These are phyloP conservation scores for Rutstroemia sp. DNA, from an alignment of 2,329 filamentous ascomycete species.

Conservation along the genomic window DNA sequence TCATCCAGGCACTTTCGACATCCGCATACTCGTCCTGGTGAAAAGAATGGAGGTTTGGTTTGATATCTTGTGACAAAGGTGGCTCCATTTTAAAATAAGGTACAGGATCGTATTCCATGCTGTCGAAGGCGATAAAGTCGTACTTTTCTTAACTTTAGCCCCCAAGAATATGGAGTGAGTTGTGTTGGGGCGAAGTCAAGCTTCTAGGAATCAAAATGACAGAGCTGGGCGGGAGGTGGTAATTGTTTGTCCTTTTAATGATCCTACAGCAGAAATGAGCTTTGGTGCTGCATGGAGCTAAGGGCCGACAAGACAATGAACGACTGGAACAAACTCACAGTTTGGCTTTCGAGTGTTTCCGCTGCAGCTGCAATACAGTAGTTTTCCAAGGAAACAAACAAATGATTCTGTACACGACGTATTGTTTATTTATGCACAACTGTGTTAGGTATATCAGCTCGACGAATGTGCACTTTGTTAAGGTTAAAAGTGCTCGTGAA, in stretches of 20 bases:
- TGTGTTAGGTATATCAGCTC: background rate
- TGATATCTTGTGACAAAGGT: constrained; percentile 10
- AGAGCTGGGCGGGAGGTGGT: constrained; percentile 1
- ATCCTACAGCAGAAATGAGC: constrained; percentile 3
- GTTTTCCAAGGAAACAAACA: background rate
- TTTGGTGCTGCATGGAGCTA: background rate
- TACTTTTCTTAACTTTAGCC: background rate
- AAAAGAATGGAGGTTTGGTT: constrained; percentile 7
- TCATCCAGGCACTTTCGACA: constrained; percentile 11
- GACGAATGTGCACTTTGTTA: background rate
- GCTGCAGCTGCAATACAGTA: background rate
- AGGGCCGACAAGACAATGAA: background rate
- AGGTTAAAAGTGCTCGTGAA: background rate
- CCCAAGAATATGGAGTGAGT: constrained; percentile 6
- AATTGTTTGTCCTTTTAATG: constrained; percentile 6
- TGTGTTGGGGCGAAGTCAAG: constrained; percentile 15
- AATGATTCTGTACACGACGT: background rate
- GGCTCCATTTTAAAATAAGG: constrained; percentile 5
- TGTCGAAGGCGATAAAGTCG: background rate
- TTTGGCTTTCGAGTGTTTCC: constrained; percentile 1
- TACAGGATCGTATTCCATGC: constrained; percentile 11
- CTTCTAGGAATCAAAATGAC: constrained; percentile 6
- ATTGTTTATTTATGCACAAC: background rate
- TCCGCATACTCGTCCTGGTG: constrained; percentile 8
- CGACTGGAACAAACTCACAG: constrained; percentile 5